Evolutionary conservation across 441 rosid species (phyloP).

Genomic region (Viola pubescens): DNA sequence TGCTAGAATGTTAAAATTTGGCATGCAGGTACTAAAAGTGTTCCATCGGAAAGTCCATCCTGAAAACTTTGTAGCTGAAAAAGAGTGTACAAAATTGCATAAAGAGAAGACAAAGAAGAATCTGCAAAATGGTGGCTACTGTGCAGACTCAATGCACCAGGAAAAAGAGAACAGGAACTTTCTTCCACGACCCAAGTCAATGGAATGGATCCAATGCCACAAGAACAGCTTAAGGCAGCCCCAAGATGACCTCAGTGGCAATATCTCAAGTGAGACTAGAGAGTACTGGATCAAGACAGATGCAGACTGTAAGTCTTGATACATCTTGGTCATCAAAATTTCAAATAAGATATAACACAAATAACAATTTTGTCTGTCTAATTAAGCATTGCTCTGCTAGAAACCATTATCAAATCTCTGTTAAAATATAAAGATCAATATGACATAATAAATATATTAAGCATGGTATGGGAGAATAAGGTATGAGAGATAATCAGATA

Average conservation of each 20-base stretch:
- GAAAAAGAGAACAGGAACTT: slow-evolving; percentile 27
- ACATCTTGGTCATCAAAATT: slow-evolving; percentile 9
- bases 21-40: slow-evolving; percentile 57
- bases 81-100: slow-evolving; percentile 17
- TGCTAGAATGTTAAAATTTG: slow-evolving; percentile 7
- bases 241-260: slow-evolving; percentile 26
- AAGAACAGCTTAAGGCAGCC: slow-evolving; percentile 31
- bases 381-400: not conserved
- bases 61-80: slow-evolving; percentile 36
- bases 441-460: not conserved
- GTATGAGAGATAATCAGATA: too few relatives aligned
- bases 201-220: slow-evolving; percentile 23
- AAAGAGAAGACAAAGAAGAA: slow-evolving; percentile 19
- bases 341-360: not conserved
- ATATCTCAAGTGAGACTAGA: slow-evolving; percentile 31
- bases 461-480: too few relatives aligned
- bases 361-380: not conserved
- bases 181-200: slow-evolving; percentile 23
- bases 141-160: slow-evolving; percentile 22
- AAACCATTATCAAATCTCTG: not conserved
- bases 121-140: slow-evolving; percentile 17
- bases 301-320: slow-evolving; percentile 70
- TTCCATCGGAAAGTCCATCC: slow-evolving; percentile 76
- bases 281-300: slow-evolving; percentile 95
- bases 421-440: slow-evolving; percentile 9